Percentiles rank a stretch among this genome's conserved stretches.
phyloP scores from a whole-genome alignment of 1,139 yeast species.

The Hyphopichia wangnamkhiaoensis region DNA sequence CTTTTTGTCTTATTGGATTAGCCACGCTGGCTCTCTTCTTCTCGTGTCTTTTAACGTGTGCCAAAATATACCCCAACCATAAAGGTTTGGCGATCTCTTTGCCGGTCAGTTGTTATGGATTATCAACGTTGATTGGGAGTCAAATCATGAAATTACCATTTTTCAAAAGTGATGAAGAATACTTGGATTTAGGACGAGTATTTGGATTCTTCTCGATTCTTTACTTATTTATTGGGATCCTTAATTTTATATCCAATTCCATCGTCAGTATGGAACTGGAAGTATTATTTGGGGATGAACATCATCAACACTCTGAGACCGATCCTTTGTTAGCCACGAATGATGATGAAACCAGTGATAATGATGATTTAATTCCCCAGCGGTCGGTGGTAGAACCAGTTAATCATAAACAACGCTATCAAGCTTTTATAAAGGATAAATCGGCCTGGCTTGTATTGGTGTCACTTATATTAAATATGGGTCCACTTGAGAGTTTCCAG shows the following conservation, averaged over 20 bases:
- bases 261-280: constrained; percentile 65
- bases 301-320: constrained; percentile 7
- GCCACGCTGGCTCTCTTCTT: constrained; percentile 84
- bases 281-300: constrained; percentile 36
- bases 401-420: constrained; percentile 50
- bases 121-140: constrained; percentile 68
- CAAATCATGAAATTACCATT: constrained; percentile 48
- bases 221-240: constrained; percentile 54
- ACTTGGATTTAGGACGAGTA: constrained; percentile 51
- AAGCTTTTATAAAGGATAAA: constrained; percentile 56
- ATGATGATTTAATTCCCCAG: constrained; percentile 18
- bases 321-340: constrained; percentile 21
- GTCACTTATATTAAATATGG: constrained; percentile 69
- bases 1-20: constrained; percentile 63
- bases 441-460: constrained; percentile 65
- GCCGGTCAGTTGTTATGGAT: constrained; percentile 86
- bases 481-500: constrained; percentile 86
- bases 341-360: constrained; percentile 19
- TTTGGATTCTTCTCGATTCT: constrained; percentile 60
- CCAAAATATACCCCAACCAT: constrained; percentile 71
- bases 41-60: constrained; percentile 78
- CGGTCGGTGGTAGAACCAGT: constrained; percentile 40
- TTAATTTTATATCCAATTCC: constrained; percentile 64
- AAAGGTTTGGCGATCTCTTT: constrained; percentile 83
- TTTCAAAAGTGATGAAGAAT: constrained; percentile 28